Base-by-base conservation (phyloP, 2,329 filamentous ascomycete species). In the Aspergillus amoenus region DNA sequence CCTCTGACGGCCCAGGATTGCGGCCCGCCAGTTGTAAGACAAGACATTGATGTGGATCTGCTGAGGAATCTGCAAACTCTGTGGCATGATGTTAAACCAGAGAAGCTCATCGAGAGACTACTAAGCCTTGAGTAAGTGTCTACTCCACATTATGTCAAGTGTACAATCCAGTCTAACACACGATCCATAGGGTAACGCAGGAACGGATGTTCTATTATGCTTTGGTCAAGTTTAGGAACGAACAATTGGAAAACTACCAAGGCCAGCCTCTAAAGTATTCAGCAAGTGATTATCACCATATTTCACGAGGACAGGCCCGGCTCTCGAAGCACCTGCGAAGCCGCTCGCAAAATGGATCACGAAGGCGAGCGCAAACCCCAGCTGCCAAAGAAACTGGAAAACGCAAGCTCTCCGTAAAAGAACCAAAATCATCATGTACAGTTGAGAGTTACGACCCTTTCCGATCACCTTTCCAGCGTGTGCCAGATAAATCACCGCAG, bases 141-240 rank as follows among this genome's bases (percentile, higher is more conserved):
- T 21, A 5, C 9, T 22, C 27, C 13, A 32, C 5, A 24, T 30
- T 17, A n/a, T 45, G 12, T 18, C 12, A 9, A 43, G 21, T 21
- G 4, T 12, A 1, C 7, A 17, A 15, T 41, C 51, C 50, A 61
- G 27, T 27, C 30, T 51, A 44, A 48, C 45, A 27, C 27, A 15
- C 24, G 5, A 21, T 27, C 7, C 11, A 56, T 58, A 93, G 89
- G 62, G 80, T 84, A 4, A 97, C 96, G 62, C 91, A 96, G 55
- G 92, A 97, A 70, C 96, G 96, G 69, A 83, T 93, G 64, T 97
- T 97, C 73, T 99, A 97, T 73, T 89, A 87, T 74, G 83, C 95
- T 18, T 82, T 99, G 7, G 77, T 88, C 62, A 89, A 88, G 71
- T 95, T 96, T 71, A 85, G 90, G 44, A 87, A 96, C 62, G 87